Evolutionary conservation across 2,329 filamentous ascomycete species (phyloP).

Genomic region (Phialocephala subalpina): DNA sequence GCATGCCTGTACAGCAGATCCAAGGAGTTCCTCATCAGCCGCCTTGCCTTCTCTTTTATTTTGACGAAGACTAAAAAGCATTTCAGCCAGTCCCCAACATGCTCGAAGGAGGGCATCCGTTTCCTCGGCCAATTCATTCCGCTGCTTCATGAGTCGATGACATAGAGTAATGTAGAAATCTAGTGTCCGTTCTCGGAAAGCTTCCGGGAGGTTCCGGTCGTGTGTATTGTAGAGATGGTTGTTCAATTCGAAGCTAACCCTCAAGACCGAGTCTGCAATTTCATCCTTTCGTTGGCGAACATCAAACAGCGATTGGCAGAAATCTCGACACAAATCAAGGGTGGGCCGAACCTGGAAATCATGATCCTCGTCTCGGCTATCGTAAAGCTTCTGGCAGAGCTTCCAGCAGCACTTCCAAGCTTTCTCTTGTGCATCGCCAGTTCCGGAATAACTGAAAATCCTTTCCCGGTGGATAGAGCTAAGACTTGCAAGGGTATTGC

Average conservation of each 20-base stretch:
- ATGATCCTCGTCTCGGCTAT: constrained; percentile 76
- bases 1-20: constrained; percentile 89
- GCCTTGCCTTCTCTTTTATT: constrained; percentile 76
- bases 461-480: constrained; percentile 85
- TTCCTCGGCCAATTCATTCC: constrained; percentile 78
- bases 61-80: constrained; percentile 90
- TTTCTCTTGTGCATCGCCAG: constrained; percentile 81
- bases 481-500: constrained; percentile 86
- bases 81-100: constrained; percentile 91
- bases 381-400: constrained; percentile 88
- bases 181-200: constrained; percentile 86
- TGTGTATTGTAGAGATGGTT: constrained; percentile 96
- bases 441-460: constrained; percentile 78
- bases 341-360: constrained; percentile 76
- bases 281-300: constrained; percentile 81
- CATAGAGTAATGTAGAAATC: constrained; percentile 96
- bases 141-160: constrained; percentile 95
- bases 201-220: constrained; percentile 82
- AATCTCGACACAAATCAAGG: constrained; percentile 87
- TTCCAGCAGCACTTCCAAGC: constrained; percentile 97
- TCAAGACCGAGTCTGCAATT: constrained; percentile 81
- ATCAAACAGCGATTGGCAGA: constrained; percentile 92
- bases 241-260: constrained; percentile 94
- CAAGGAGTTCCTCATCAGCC: constrained; percentile 83
- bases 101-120: constrained; percentile 85